Evolutionary conservation across 2,329 filamentous ascomycete species (phyloP).

Genomic region (Seiridium cupressi): DNA sequence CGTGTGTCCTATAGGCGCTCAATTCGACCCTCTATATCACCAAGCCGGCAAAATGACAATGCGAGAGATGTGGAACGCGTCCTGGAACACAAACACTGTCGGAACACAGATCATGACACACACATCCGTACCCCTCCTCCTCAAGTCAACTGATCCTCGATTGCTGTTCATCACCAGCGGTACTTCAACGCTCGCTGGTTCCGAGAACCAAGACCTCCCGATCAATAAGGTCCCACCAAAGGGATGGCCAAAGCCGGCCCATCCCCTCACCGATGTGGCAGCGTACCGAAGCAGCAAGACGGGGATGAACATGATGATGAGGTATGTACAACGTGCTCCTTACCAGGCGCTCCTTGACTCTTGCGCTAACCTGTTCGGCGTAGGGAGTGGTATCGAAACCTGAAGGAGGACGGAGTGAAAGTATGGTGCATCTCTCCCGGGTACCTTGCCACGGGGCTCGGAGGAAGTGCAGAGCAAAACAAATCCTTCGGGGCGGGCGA

Average conservation of each 20-base stretch:
- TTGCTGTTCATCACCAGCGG: slow-evolving; percentile 45
- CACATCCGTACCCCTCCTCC: slow-evolving; percentile 34
- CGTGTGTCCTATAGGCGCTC: no score
- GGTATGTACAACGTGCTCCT: background rate
- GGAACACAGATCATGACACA: slow-evolving; percentile 31
- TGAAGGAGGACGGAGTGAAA: slow-evolving; percentile 29
- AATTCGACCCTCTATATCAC: no score
- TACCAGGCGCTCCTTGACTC: background rate
- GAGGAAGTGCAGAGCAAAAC: slow-evolving; percentile 21
- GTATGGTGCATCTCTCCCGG: slow-evolving; percentile 48
- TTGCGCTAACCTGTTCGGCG: background rate
- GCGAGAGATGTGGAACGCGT: slow-evolving; percentile 34
- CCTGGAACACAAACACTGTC: slow-evolving; percentile 39
- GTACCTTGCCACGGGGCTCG: slow-evolving; percentile 44
- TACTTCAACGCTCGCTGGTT: slow-evolving; percentile 26
- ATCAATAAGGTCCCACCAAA: background rate
- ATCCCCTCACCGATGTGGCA: background rate
- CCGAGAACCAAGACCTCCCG: background rate
- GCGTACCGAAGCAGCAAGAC: background rate
- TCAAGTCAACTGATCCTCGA: slow-evolving; percentile 37
- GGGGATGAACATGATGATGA: background rate
- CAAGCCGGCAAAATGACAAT: slow-evolving; percentile 2
- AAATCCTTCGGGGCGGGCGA: slow-evolving; percentile 18
- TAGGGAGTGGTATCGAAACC: background rate
- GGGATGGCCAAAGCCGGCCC: background rate